Percentiles rank a stretch among this genome's conserved stretches.
phyloP scores from a whole-genome alignment of 768 basidiomycete species.

The Royoungia palumana region DNA sequence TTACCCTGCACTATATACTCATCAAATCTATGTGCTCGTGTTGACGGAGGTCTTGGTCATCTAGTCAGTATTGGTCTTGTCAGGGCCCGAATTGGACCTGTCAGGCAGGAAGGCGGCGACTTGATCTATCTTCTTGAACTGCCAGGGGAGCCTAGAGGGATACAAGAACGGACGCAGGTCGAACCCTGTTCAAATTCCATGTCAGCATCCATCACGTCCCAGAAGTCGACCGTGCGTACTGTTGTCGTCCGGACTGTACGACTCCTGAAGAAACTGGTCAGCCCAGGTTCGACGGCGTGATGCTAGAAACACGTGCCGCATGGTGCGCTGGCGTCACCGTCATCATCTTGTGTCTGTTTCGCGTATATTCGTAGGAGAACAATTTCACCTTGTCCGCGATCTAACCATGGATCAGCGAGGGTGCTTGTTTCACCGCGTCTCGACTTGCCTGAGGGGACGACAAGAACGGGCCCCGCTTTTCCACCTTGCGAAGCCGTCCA shows the following conservation, averaged over 20 bases:
- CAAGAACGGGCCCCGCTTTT: slow-evolving; percentile 93
- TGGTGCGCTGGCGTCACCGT: slow-evolving; percentile 92
- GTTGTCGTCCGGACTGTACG: slow-evolving; percentile 96
- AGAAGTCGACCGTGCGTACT: slow-evolving; percentile 46
- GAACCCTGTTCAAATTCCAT: slow-evolving; percentile 57
- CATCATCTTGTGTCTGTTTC: slow-evolving; percentile 99
- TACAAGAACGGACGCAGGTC: slow-evolving; percentile 97
- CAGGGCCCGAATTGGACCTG: slow-evolving; percentile 43
- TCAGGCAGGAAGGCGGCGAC: slow-evolving; percentile 76
- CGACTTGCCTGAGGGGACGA: slow-evolving; percentile 75
- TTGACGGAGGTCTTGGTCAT: slow-evolving; percentile 3
- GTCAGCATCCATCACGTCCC: slow-evolving; percentile 1
- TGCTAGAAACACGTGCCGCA: slow-evolving; percentile 54
- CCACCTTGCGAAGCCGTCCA: slow-evolving; percentile 89
- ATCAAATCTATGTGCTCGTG: slow-evolving; percentile 1
- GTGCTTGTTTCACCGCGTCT: no score
- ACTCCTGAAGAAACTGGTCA: slow-evolving; percentile 56
- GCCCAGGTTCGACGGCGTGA: not conserved
- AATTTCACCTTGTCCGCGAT: slow-evolving; percentile 90
- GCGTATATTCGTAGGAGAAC: slow-evolving; percentile 95
- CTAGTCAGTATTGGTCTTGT: slow-evolving; percentile 51
- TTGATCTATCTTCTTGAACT: slow-evolving; percentile 93
- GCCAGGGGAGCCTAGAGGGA: slow-evolving; percentile 92
- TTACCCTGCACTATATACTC: slow-evolving; percentile 7
- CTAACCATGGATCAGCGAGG: not conserved